Evolutionary conservation across 345 rosid species (phyloP).

Genomic region (Firmiana major): DNA sequence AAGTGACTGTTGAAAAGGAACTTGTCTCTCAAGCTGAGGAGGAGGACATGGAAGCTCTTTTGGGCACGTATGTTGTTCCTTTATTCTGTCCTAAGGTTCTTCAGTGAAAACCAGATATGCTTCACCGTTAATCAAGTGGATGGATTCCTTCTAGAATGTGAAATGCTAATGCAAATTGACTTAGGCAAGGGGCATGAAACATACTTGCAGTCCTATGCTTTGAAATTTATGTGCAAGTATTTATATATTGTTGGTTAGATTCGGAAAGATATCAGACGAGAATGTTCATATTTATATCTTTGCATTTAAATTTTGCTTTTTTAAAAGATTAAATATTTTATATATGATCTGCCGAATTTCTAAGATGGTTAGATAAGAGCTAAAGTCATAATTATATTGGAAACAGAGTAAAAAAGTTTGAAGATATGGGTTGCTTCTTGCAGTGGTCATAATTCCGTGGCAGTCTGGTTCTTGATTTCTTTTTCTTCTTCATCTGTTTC

Average conservation of each 20-base stretch:
- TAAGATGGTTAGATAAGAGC: background rate
- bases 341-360: background rate
- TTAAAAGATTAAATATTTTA: background rate
- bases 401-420: background rate
- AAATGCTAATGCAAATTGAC: conserved; percentile 9
- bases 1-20: conserved; percentile 87
- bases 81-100: conserved; percentile 15
- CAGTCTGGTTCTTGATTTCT: background rate
- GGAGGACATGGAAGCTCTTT: conserved; percentile 58
- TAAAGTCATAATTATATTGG: background rate
- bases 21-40: conserved; percentile 98
- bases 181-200: background rate
- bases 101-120: background rate
- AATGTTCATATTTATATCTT: background rate
- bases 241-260: background rate
- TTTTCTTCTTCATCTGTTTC: conserved; percentile 2
- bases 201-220: background rate
- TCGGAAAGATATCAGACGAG: background rate
- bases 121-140: background rate
- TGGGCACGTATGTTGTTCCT: conserved; percentile 59
- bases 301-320: conserved; percentile 1
- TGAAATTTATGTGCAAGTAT: conserved; percentile 5
- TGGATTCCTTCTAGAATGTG: background rate
- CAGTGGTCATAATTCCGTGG: background rate
- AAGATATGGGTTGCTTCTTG: background rate